Base-by-base conservation (phyloP, 148 eudicot species). In the Rhododendron kiyosumense region DNA sequence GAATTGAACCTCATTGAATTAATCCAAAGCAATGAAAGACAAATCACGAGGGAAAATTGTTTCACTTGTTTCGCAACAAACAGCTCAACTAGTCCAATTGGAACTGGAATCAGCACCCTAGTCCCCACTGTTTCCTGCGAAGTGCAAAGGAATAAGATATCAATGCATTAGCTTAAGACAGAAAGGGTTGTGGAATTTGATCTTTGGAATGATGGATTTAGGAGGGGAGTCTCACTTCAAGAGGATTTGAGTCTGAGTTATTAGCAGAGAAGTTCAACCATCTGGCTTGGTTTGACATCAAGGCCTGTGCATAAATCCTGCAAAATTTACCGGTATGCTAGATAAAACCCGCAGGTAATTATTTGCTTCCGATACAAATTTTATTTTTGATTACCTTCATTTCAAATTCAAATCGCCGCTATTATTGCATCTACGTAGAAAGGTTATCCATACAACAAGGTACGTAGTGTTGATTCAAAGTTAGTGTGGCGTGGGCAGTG, bases 31-130 rank as follows among this genome's bases (percentile, higher is more conserved):
- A 54, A 59, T 26, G 48, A 20, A 43, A 46, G 54, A 20, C 67
- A 43, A 38, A 59, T 11, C 3, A 61, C 17, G 24, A 32, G 81
- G 7, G 34, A n/a, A 1, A 67, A 24, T 12, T 1, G 38, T 20
- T 17, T 17, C 92, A 95, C 99, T 89, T 95, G 97, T 91, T 95
- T 93, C 54, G 94, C 88, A 61, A 93, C 94, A 86, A 93, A 97
- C 65, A 97, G 89, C 87, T 97, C 99, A 83, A 90, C 89, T 49
- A 97, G 82, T 86, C 98, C 99, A 81, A 92, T 90, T 52, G 95
- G 89, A 43, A 93, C 46, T 17, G 99, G 99, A 88, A 97, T 88
- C 75, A 97, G 76, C 85, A 93, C 95, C 83, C 93, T 93, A 69
- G 98, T 95, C 61, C 94, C 96, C 5, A 92, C 57, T 36, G 86